Evolutionary conservation across 768 basidiomycete species (phyloP), one percentile per base, ranked within the genome.

Genomic region (Leucocoprinus leucothites): DNA sequence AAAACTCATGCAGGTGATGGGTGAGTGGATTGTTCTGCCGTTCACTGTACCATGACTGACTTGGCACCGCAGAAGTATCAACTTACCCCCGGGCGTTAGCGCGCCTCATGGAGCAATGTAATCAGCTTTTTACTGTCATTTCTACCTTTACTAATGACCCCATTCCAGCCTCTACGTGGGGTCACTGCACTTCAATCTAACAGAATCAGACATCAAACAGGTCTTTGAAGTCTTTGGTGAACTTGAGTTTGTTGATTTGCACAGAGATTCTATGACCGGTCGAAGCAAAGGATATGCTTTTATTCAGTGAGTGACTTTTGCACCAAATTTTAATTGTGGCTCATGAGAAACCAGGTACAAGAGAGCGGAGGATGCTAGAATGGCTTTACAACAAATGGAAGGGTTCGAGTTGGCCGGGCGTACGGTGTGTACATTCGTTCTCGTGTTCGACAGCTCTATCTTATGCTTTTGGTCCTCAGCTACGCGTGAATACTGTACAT

Each of bases 151-250:
- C 49, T 47, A 41, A 57, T 25, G 51, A 31, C 45, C 14, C 13
- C 43, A 18, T 45, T 50, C 41, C 48, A 94, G 95, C 70, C 82
- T 99, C 69, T 99, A 97, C 69, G 94, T 99, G 70, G 94, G 94
- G 56, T 96, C 94, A 58, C 76, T 99, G 44, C 93, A 98, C 72
- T 97, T 96, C 79, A 95, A 94, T 71, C 86, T 99, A 58, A 91
- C 93, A 53, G 91, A 97, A 74, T 87, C 92, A 63, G 96, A 99
- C 77, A 89, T 99, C 75, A 91, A 89, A 73, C 94, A 98, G 83
- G 96, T 99, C 62, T 99, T 99, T 71, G 94, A 97, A 68, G 94
- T 96, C 9, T 99, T 98, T 70, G 97, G 97, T 64, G 91, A 95
- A 74, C 80, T 99, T 62, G 96, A 96, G 73, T 95, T 95, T 75